Conservation (phyloP, 176 grass and related monocot species). For the Musa itinerans region DNA sequence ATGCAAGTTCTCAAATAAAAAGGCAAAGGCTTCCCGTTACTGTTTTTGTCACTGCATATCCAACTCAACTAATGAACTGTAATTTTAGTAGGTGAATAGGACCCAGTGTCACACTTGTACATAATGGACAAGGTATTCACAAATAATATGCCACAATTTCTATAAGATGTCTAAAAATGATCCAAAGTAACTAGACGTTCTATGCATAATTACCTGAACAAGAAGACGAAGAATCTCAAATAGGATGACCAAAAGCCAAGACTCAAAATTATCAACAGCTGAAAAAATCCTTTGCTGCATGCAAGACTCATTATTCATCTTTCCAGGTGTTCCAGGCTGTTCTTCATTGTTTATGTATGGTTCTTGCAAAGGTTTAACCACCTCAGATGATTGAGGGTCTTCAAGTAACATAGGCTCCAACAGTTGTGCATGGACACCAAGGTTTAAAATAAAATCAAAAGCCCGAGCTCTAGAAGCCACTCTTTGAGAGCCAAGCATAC, state of each 20-base stretch:
- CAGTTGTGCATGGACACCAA: slow-evolving; percentile 88
- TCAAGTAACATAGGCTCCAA: slow-evolving; percentile 84
- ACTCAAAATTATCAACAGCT: slow-evolving; percentile 88
- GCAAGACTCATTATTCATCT: slow-evolving; percentile 28
- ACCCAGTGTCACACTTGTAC: not conserved
- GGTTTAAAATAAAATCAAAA: slow-evolving; percentile 94
- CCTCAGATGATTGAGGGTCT: slow-evolving; percentile 51
- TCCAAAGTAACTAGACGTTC: not conserved
- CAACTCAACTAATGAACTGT: not conserved
- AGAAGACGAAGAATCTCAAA: slow-evolving; percentile 88
- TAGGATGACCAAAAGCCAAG: slow-evolving; percentile 83
- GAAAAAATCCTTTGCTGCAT: slow-evolving; percentile 42
- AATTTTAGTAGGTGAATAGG: not conserved
- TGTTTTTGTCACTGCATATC: not conserved
- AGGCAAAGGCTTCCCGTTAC: not conserved
- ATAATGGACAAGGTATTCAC: not conserved
- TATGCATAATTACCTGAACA: slow-evolving; percentile 58
- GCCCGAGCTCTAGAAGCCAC: slow-evolving; percentile 72
- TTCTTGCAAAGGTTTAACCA: slow-evolving; percentile 40
- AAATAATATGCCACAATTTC: not conserved
- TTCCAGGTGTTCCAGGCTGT: slow-evolving; percentile 35
- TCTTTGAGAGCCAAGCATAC: slow-evolving; percentile 80
- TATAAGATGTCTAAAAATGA: not conserved
- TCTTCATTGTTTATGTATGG: slow-evolving; percentile 59
- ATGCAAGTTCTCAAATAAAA: not conserved